Evolutionary conservation across 1,139 yeast genomes (phyloP).

Genomic region (Hyphopichia pseudoburtonii): DNA sequence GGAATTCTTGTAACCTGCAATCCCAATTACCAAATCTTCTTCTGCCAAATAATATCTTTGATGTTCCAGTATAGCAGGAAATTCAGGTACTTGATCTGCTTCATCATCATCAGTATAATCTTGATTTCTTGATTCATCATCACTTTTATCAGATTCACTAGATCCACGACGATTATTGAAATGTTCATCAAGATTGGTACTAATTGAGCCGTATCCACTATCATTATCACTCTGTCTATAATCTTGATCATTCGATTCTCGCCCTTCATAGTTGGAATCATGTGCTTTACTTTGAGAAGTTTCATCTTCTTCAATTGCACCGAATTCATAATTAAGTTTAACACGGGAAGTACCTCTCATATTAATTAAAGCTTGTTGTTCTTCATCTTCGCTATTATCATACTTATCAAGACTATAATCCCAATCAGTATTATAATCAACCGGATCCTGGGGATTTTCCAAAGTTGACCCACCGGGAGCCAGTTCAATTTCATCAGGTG

Average conservation of each 20-base stretch:
- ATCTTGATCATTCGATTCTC: no score
- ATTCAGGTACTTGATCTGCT: constrained; percentile 41
- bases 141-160: constrained; percentile 1
- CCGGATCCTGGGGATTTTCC: constrained; percentile 54
- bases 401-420: constrained; percentile 51
- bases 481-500: constrained; percentile 74
- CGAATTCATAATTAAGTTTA: not conserved
- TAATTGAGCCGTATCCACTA: constrained; percentile 40
- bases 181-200: constrained; percentile 13
- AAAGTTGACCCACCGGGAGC: constrained; percentile 89
- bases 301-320: constrained; percentile 19
- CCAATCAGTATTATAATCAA: constrained; percentile 73
- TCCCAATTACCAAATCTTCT: constrained; percentile 90
- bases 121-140: not conserved
- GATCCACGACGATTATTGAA: constrained; percentile 5
- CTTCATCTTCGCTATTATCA: constrained; percentile 18
- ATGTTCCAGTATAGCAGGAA: constrained; percentile 45
- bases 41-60: constrained; percentile 93
- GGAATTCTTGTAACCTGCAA: constrained; percentile 80
- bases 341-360: not conserved
- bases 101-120: not conserved
- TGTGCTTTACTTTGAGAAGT: not conserved
- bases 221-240: constrained; percentile 9
- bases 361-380: not conserved
- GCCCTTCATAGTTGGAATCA: no score